Evolutionary conservation across 768 basidiomycete species (phyloP), one percentile per base, ranked within the genome.

Genomic region (Boletus patriciae): DNA sequence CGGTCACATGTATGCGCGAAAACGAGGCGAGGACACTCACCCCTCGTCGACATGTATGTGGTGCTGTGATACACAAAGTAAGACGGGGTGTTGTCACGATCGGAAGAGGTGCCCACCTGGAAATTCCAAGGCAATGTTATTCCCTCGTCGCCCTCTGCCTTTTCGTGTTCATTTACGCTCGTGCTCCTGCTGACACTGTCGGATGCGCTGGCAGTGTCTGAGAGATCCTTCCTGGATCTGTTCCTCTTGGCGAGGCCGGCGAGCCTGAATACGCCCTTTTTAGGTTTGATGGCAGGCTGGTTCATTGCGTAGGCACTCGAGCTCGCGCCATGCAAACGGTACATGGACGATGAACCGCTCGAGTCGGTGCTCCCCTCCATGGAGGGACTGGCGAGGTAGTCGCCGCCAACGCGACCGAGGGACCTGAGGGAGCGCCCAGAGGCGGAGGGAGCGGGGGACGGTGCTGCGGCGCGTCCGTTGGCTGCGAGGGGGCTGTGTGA

Each of bases 31-130:
- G 23, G 19, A 18, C 4, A 77, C 80, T 54, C 61, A 87, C 84
- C 77, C 84, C 72, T 90, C 88, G 69, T 90, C 86, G 29, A 90
- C 88, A 65, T 91, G 88, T 34, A 90, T 83, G 64, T 90, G 80
- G 66, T 91, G 88, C 87, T 89, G 44, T 8, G 27, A 45, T 8
- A 41, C 33, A 19, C 49, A 41, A 43, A 29, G 49, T 62, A 9
- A 58, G 60, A 50, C 10, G 11, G 16, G 42, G 3, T 45, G 21
- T 9, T 0, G 50, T 38, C 31, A 5, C 21, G 2, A 29, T 46
- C 15, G 13, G 59, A 29, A 59, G 55, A 50, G 3, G 23, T 13
- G 48, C 65, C 45, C 66, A 84, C 87, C 80, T 86, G 86, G 58
- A 90, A 88, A 67, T 89, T 89, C 83, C 84, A 90, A 5, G 89